Conservation (phyloP, 2,329 filamentous ascomycete genomes). For the Scleromitrula shiraiana region DNA sequence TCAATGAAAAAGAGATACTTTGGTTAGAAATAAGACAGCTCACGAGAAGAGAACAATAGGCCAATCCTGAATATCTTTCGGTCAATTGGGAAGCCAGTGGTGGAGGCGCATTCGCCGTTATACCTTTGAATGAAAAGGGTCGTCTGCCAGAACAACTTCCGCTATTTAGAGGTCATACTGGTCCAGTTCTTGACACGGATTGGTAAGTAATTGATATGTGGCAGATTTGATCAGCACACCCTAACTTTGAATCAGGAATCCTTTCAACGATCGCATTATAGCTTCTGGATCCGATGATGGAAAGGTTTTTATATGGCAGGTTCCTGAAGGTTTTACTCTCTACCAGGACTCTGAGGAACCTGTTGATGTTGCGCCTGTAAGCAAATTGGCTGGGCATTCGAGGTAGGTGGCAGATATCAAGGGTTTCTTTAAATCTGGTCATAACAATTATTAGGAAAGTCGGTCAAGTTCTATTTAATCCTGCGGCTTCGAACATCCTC, state of each 20-base stretch:
- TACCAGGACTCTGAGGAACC: constrained; percentile 80
- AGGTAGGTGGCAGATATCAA: constrained; percentile 45
- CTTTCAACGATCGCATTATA: constrained; percentile 89
- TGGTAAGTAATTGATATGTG: constrained; percentile 51
- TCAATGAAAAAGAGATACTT: background rate
- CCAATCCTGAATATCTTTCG: constrained; percentile 88
- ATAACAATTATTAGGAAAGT: constrained; percentile 63
- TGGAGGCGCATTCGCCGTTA: constrained; percentile 93
- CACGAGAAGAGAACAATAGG: constrained; percentile 43
- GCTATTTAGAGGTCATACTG: constrained; percentile 92
- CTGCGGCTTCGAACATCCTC: constrained; percentile 88
- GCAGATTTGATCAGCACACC: background rate
- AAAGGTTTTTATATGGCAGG: constrained; percentile 95
- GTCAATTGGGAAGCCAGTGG: constrained; percentile 98
- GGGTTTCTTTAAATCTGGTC: background rate
- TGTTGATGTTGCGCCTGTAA: constrained; percentile 69
- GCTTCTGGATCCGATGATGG: constrained; percentile 94
- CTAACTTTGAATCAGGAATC: constrained; percentile 57
- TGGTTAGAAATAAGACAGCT: constrained; percentile 12
- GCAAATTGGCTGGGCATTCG: constrained; percentile 78
- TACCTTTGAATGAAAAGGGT: constrained; percentile 81
- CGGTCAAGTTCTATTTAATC: constrained; percentile 96
- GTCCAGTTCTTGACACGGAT: constrained; percentile 92
- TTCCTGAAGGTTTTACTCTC: constrained; percentile 79
- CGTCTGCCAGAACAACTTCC: constrained; percentile 89